Evolutionary conservation across 441 rosid species (phyloP).

Genomic region (Gossypium trilobum): DNA sequence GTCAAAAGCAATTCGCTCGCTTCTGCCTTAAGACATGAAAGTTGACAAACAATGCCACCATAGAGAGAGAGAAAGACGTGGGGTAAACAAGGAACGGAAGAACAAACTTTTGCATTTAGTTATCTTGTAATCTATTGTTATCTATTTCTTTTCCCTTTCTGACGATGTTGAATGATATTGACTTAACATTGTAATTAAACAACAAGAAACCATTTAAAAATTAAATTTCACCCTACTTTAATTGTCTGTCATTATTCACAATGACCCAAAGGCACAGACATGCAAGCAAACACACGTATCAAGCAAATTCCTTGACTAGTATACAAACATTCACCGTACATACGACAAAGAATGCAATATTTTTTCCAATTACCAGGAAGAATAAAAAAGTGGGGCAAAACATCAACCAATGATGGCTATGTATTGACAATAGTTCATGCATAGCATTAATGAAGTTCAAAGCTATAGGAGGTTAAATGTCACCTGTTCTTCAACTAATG

Average conservation of each 20-base stretch:
- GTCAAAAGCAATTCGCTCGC: background rate
- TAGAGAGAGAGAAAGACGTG: background rate
- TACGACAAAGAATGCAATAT: background rate
- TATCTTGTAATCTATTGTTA: background rate
- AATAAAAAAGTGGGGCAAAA: background rate
- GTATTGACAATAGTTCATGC: background rate
- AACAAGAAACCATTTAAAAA: background rate
- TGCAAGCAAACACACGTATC: background rate
- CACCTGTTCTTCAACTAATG: conserved; percentile 42
- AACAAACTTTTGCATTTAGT: background rate
- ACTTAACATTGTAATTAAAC: background rate
- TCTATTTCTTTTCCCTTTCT: background rate
- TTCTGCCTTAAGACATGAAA: background rate
- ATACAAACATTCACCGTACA: background rate
- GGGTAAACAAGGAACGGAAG: background rate
- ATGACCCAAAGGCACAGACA: background rate
- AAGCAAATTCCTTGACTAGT: background rate
- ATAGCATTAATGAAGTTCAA: background rate
- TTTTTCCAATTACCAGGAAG: background rate
- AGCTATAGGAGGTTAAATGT: conserved; percentile 10
- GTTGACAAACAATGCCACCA: background rate
- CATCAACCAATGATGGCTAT: background rate
- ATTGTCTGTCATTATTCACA: background rate
- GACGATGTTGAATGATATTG: background rate
- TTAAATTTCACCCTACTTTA: background rate